Conservation (phyloP, 495 filamentous ascomycete species). For the Lasiosphaeria ovina region DNA sequence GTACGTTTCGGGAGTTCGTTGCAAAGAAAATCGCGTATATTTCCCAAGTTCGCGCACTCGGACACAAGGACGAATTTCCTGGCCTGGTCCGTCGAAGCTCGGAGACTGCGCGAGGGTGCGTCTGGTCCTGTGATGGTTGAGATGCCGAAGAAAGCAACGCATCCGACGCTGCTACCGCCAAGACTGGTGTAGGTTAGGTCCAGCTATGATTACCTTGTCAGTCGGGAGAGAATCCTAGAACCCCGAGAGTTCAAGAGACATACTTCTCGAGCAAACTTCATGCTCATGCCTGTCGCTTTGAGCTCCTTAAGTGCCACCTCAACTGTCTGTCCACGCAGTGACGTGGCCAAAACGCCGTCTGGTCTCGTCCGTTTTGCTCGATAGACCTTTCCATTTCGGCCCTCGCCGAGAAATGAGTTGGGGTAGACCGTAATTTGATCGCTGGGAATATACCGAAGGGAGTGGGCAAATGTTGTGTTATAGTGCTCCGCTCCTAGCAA, state of each 20-base stretch:
- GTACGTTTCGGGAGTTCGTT: background rate
- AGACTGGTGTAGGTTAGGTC: background rate
- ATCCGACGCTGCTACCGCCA: background rate
- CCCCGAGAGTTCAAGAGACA: background rate
- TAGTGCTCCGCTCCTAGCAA: background rate
- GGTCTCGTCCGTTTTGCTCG: background rate
- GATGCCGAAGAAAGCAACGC: background rate
- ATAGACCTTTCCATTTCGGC: background rate
- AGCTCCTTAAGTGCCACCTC: background rate
- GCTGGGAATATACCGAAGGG: background rate
- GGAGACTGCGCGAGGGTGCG: background rate
- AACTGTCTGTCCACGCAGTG: background rate
- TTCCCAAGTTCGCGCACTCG: background rate
- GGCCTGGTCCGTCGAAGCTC: background rate
- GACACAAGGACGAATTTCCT: background rate
- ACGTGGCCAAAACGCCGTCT: background rate
- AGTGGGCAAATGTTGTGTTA: background rate
- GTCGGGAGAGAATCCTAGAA: background rate
- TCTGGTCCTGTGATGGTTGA: background rate
- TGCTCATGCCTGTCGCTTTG: background rate
- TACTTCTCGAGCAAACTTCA: background rate
- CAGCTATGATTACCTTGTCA: background rate
- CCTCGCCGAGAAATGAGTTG: background rate
- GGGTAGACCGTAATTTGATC: background rate
- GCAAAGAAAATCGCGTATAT: background rate